These are phyloP conservation scores for Microcyclosporella mali DNA, from an alignment of 2,329 filamentous ascomycete species.

Conservation along the genomic window DNA sequence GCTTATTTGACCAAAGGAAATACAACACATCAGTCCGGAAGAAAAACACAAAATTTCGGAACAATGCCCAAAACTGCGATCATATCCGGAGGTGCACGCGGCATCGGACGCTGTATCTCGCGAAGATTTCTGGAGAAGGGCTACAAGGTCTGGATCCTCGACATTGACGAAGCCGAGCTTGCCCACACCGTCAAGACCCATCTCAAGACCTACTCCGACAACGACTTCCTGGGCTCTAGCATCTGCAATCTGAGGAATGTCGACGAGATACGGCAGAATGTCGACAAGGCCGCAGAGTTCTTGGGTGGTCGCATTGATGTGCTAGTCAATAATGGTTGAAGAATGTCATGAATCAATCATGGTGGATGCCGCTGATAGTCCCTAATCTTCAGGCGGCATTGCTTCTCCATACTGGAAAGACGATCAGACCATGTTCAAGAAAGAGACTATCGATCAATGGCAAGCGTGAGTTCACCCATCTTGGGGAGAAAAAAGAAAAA, in stretches of 20 bases:
- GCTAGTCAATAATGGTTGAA: slow-evolving; percentile 39
- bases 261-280: slow-evolving; percentile 28
- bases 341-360: no score
- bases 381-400: no score
- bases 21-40: no score
- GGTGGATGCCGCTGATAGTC: no score
- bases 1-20: no score
- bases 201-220: slow-evolving; percentile 22
- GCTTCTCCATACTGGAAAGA: slow-evolving; percentile 29
- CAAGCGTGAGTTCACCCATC: slow-evolving; percentile 18
- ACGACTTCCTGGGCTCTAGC: slow-evolving; percentile 13
- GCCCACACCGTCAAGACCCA: slow-evolving; percentile 29
- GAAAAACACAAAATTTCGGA: no score
- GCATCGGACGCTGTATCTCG: slow-evolving; percentile 32
- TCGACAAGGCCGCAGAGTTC: slow-evolving; percentile 28
- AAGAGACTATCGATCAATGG: slow-evolving; percentile 33
- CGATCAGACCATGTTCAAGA: slow-evolving; percentile 29
- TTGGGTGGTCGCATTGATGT: slow-evolving; percentile 32
- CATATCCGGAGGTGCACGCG: slow-evolving; percentile 30
- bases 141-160: slow-evolving; percentile 37
- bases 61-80: slow-evolving; percentile 19
- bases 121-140: slow-evolving; percentile 33
- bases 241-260: slow-evolving; percentile 31
- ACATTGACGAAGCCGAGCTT: slow-evolving; percentile 35
- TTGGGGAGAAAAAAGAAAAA: not conserved